These are phyloP conservation scores for Raddia guianensis DNA, from an alignment of 176 grass and related monocot genomes.

Conservation along the genomic window DNA sequence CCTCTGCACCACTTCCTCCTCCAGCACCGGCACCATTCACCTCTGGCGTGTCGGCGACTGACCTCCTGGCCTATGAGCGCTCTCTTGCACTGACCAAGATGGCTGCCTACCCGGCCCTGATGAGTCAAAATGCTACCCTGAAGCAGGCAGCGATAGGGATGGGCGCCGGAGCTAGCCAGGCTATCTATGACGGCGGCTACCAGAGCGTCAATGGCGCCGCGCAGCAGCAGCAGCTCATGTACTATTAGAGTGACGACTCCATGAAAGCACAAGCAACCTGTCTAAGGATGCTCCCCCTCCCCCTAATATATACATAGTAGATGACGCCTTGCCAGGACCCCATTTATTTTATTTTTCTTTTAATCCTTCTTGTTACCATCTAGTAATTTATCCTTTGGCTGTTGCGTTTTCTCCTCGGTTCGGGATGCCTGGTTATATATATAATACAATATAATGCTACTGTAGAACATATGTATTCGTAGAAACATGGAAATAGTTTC, in stretches of 20 bases:
- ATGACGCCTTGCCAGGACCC: slow-evolving; percentile 41
- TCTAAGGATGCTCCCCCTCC: slow-evolving; percentile 19
- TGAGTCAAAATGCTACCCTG: slow-evolving; percentile 69
- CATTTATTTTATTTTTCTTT: slow-evolving; percentile 2
- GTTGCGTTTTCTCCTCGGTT: neutral
- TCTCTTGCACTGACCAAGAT: slow-evolving; percentile 75
- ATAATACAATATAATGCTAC: neutral
- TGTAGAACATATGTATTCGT: slow-evolving; percentile 30
- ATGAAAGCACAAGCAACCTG: slow-evolving; percentile 26
- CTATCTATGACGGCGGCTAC: slow-evolving; percentile 76
- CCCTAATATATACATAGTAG: slow-evolving; percentile 51
- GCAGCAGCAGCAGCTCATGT: slow-evolving; percentile 84
- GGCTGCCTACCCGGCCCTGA: slow-evolving; percentile 52
- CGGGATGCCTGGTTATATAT: slow-evolving; percentile 28
- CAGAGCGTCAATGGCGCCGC: slow-evolving; percentile 47
- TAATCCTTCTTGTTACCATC: slow-evolving; percentile 20
- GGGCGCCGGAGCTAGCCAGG: slow-evolving; percentile 69
- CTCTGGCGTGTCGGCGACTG: slow-evolving; percentile 54
- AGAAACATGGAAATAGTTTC: neutral
- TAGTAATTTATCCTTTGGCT: slow-evolving; percentile 28
- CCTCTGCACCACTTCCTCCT: slow-evolving; percentile 73
- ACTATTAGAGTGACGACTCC: slow-evolving; percentile 57
- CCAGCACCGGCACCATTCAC: slow-evolving; percentile 55
- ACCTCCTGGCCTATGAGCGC: slow-evolving; percentile 78
- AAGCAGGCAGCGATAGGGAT: slow-evolving; percentile 70